These are phyloP conservation scores for Talaromyces trachyspermus DNA, from an alignment of 495 filamentous ascomycete species.

Conservation along the genomic window DNA sequence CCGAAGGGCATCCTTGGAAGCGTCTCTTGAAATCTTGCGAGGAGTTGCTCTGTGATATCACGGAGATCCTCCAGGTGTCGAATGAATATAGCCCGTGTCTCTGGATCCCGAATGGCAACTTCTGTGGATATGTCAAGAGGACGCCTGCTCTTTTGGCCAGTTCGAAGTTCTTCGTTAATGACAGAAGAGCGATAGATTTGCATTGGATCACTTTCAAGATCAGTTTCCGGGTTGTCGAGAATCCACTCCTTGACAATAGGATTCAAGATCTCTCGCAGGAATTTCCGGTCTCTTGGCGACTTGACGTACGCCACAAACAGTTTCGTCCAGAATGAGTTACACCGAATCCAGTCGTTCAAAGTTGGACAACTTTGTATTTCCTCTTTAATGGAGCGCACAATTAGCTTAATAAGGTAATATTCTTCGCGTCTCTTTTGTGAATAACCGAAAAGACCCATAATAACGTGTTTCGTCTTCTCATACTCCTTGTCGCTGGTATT, in stretches of 20 bases:
- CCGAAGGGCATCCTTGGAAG: conserved; percentile 89
- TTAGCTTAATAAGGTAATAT: conserved; percentile 89
- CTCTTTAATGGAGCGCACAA: conserved; percentile 74
- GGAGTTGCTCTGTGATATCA: conserved; percentile 86
- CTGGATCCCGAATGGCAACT: conserved; percentile 84
- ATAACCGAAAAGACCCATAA: conserved; percentile 96
- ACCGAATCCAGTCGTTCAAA: conserved; percentile 78
- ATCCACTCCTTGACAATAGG: conserved; percentile 79
- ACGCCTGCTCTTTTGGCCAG: conserved; percentile 72
- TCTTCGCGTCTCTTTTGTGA: conserved; percentile 95
- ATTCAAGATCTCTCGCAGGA: conserved; percentile 75
- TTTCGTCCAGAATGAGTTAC: conserved; percentile 88
- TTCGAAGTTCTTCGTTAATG: conserved; percentile 93
- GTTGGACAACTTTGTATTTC: conserved; percentile 69
- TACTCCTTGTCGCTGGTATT: conserved; percentile 86
- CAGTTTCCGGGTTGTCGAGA: conserved; percentile 81
- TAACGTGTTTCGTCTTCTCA: conserved; percentile 82
- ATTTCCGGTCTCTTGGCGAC: conserved; percentile 88
- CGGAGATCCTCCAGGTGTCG: conserved; percentile 87
- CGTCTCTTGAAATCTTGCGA: conserved; percentile 70
- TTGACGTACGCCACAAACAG: conserved; percentile 81
- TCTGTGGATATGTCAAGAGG: conserved; percentile 79
- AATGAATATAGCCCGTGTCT: conserved; percentile 87
- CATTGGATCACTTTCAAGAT: conserved; percentile 94
- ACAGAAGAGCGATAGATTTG: conserved; percentile 93